These are phyloP conservation scores for Fusarium miscanthi DNA, from an alignment of 2,329 filamentous ascomycete species.

Conservation along the genomic window DNA sequence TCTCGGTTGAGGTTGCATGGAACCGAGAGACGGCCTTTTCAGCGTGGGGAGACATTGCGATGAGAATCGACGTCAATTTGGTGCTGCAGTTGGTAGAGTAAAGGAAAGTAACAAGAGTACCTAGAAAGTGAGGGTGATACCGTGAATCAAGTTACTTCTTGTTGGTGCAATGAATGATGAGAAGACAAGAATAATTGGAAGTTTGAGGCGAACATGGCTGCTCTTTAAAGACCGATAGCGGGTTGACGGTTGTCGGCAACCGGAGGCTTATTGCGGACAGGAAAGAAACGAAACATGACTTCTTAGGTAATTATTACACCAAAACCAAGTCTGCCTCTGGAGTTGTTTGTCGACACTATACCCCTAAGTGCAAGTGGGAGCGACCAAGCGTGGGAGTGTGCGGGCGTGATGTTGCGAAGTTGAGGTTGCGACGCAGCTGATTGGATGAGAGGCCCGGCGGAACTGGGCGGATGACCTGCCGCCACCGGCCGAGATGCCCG, in stretches of 20 bases:
- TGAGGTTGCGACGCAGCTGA: constrained; percentile 11
- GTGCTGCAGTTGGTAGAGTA: constrained; percentile 4
- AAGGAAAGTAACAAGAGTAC: constrained; percentile 1
- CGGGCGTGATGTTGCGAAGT: constrained; percentile 32
- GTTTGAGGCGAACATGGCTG: constrained; percentile 15
- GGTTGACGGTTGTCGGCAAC: constrained; percentile 20
- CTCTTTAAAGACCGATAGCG: constrained; percentile 40
- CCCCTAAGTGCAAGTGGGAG: constrained; percentile 69
- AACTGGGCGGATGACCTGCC: constrained; percentile 27
- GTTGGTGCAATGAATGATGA: constrained; percentile 8
- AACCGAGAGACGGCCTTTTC: constrained; percentile 58
- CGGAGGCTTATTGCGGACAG: constrained; percentile 27
- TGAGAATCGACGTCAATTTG: neutral
- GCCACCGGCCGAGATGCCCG: constrained; percentile 24
- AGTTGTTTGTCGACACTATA: constrained; percentile 55
- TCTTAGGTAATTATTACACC: constrained; percentile 47
- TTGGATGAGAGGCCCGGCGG: constrained; percentile 12
- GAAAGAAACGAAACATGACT: constrained; percentile 1
- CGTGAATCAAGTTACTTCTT: neutral
- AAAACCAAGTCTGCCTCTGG: constrained; percentile 21
- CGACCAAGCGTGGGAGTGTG: constrained; percentile 45
- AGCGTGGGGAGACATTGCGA: constrained; percentile 69
- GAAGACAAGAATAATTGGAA: neutral
- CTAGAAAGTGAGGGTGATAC: constrained; percentile 1
- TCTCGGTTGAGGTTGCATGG: constrained; percentile 82